phyloP scores from a whole-genome alignment of 73 alveolate genomes.

The Symbiodinium pilosum region DNA sequence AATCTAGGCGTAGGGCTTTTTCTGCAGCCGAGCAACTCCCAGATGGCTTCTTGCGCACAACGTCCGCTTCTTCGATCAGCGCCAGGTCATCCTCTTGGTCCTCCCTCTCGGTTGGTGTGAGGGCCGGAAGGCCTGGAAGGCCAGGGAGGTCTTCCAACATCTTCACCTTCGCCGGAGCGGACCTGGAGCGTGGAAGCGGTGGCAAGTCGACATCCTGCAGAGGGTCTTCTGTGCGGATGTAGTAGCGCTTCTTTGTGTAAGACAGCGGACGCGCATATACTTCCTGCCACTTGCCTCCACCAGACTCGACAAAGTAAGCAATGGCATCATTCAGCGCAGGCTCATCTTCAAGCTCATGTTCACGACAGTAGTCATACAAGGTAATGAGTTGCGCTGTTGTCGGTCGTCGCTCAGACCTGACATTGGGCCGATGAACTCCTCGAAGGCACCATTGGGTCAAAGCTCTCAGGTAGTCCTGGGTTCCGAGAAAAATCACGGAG shows the following conservation, averaged over 20 bases:
- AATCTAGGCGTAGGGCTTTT: too few species aligned
- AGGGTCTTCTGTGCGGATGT: constrained; percentile 78
- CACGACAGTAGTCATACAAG: constrained; percentile 39
- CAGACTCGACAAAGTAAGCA: constrained; percentile 58
- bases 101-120: not conserved
- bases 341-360: constrained; percentile 60
- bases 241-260: constrained; percentile 22
- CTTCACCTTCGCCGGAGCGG: not conserved
- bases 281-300: constrained; percentile 51
- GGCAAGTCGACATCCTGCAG: constrained; percentile 54
- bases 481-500: too few species aligned
- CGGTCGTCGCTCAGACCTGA: constrained; percentile 77
- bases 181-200: not conserved
- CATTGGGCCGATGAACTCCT: constrained; percentile 85
- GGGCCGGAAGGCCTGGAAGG: not conserved
- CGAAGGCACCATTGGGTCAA: constrained; percentile 65
- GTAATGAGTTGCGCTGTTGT: constrained; percentile 16
- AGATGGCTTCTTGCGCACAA: not conserved
- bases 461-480: constrained; percentile 61
- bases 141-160: not conserved
- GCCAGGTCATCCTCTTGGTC: not conserved
- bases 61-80: not conserved
- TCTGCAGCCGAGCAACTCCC: not conserved
- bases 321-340: constrained; percentile 61
- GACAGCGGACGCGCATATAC: constrained; percentile 33